These are phyloP conservation scores for Asterella californica DNA, from an alignment of 225 moss, liverwort and hornwort species.

Conservation along the genomic window DNA sequence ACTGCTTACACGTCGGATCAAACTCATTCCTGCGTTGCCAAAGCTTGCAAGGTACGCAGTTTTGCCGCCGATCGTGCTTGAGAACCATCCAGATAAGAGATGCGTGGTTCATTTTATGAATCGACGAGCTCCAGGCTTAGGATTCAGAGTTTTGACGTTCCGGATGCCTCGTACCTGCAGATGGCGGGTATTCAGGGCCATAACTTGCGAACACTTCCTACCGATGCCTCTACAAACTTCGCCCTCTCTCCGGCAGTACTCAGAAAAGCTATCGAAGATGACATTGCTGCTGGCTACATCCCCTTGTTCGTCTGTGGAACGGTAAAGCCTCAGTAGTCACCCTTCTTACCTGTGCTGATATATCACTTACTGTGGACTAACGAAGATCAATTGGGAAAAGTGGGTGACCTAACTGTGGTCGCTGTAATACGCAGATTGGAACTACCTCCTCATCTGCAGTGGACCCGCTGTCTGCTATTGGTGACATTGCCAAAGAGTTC, in stretches of 20 bases:
- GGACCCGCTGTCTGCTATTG: constrained; percentile 63
- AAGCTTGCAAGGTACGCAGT: constrained; percentile 38
- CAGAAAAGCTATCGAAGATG: constrained; percentile 46
- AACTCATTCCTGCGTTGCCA: constrained; percentile 59
- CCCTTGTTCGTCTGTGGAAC: constrained; percentile 80
- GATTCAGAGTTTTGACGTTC: too few relatives aligned
- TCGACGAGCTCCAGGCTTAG: too few relatives aligned
- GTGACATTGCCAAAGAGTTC: constrained; percentile 37
- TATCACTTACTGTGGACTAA: not conserved
- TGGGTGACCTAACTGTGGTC: not conserved
- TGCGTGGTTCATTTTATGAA: too few relatives aligned
- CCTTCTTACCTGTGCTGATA: not conserved
- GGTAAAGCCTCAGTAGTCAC: constrained; percentile 7
- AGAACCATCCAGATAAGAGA: too few relatives aligned
- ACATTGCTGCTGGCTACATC: constrained; percentile 61
- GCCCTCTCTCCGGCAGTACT: constrained; percentile 45
- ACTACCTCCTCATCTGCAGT: constrained; percentile 86
- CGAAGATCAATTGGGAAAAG: not conserved
- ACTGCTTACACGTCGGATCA: constrained; percentile 65
- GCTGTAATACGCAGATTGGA: constrained; percentile 26
- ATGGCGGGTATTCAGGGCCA: constrained; percentile 47
- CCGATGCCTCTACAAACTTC: constrained; percentile 48
- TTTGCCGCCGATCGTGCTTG: too few relatives aligned
- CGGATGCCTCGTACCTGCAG: too few relatives aligned
- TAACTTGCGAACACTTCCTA: constrained; percentile 48